Evolutionary conservation across 176 grass and related monocot genomes (phyloP).

Genomic region (Chrysopogon serrulatus): DNA sequence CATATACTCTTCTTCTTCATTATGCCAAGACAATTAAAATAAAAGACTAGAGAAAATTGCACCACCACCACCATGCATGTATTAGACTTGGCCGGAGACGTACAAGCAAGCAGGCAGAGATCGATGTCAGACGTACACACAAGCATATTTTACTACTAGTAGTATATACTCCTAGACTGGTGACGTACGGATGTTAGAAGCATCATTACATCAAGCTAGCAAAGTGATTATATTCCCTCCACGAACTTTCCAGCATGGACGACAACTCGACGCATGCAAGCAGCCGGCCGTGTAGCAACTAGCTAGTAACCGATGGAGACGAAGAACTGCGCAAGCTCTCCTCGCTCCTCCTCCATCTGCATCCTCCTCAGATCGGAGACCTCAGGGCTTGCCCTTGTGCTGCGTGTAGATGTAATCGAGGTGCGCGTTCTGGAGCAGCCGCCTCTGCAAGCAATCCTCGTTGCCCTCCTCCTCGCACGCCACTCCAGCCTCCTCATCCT

Average conservation of each 20-base stretch:
- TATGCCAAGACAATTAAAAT: too few species aligned
- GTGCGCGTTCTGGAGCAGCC: slow-evolving; percentile 37
- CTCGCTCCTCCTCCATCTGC: too few species aligned
- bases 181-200: neutral
- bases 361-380: too few species aligned
- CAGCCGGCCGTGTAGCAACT: too few species aligned
- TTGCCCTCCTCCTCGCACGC: slow-evolving; percentile 10
- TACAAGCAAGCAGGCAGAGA: too few species aligned
- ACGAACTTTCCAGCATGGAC: too few species aligned
- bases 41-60: neutral
- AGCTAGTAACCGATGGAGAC: too few species aligned
- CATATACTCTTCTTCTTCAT: too few species aligned
- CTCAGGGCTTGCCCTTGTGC: slow-evolving; percentile 32
- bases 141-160: neutral
- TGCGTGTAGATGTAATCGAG: slow-evolving; percentile 71
- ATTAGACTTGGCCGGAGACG: neutral
- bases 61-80: neutral
- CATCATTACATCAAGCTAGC: neutral
- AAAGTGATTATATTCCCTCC: too few species aligned
- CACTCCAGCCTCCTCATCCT: neutral
- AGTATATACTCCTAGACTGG: neutral
- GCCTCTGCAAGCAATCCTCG: slow-evolving; percentile 35
- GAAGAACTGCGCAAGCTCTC: neutral
- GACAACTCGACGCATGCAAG: too few species aligned
- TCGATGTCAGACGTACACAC: neutral